Conservation (phyloP, 352 stramenopile genomes). For the Phytopythium montanum region DNA sequence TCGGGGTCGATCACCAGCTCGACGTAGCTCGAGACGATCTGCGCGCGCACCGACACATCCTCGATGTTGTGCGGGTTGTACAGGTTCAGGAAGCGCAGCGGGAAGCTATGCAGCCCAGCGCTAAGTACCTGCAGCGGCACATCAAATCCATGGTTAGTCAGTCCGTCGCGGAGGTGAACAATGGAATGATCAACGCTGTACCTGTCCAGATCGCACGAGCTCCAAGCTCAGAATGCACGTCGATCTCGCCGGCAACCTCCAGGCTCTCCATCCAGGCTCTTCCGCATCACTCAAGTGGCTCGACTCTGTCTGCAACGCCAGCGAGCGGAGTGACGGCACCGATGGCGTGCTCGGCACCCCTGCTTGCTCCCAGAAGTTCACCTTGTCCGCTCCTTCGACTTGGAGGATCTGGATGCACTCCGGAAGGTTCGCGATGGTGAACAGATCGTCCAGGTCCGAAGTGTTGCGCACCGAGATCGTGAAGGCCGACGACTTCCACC, state of each 20-base stretch:
- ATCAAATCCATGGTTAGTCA: neutral
- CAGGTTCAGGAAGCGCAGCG: conserved; percentile 68
- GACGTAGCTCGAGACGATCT: conserved; percentile 85
- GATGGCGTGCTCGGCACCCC: neutral
- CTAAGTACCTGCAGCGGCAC: conserved; percentile 29
- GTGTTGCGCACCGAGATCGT: conserved; percentile 61
- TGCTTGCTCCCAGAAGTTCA: neutral
- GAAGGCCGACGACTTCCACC: conserved; percentile 71
- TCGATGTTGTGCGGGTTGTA: conserved; percentile 82
- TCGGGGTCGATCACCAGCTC: conserved; percentile 76
- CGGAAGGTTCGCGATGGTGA: conserved; percentile 57
- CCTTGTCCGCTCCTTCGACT: conserved; percentile 6
- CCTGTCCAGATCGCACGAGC: conserved; percentile 56
- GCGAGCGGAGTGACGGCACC: conserved; percentile 37
- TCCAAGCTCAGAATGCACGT: conserved; percentile 67
- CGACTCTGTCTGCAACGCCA: conserved; percentile 39
- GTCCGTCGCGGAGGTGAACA: neutral
- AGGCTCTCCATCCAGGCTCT: conserved; percentile 22
- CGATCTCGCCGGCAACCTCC: conserved; percentile 42
- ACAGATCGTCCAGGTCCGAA: conserved; percentile 57
- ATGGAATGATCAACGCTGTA: conserved; percentile 14
- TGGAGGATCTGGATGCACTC: conserved; percentile 46
- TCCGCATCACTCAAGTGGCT: conserved; percentile 6
- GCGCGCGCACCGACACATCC: conserved; percentile 44
- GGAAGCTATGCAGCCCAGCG: conserved; percentile 58